These are phyloP conservation scores for Halophytophthora polymorphica DNA, from an alignment of 352 stramenopile species.

Conservation along the genomic window DNA sequence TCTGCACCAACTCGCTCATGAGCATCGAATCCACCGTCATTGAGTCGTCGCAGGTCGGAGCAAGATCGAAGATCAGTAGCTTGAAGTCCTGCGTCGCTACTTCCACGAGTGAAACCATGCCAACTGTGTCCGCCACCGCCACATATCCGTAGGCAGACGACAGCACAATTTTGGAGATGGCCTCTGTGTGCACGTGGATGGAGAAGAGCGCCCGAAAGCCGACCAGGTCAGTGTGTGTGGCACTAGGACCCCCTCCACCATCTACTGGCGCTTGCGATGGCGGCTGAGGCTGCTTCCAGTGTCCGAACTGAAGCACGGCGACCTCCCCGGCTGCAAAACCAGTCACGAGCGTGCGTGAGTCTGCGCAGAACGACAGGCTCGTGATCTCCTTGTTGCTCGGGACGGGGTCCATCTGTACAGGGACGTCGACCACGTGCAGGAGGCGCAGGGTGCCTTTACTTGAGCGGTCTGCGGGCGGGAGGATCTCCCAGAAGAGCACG, in stretches of 20 bases:
- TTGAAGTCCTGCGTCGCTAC: conserved; percentile 49
- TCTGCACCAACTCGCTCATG: conserved; percentile 64
- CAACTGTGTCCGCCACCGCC: conserved; percentile 48
- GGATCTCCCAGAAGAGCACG: conserved; percentile 64
- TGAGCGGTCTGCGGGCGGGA: conserved; percentile 35
- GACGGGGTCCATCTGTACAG: conserved; percentile 29
- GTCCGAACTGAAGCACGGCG: conserved; percentile 44
- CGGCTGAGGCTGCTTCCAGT: conserved; percentile 4
- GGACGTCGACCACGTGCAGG: conserved; percentile 49
- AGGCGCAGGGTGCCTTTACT: conserved; percentile 58
- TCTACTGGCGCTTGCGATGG: conserved; percentile 9
- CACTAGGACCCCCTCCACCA: not conserved
- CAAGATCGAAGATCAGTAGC: conserved; percentile 54
- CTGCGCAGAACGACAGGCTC: conserved; percentile 44
- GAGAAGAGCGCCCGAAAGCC: conserved; percentile 50
- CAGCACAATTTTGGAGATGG: conserved; percentile 48
- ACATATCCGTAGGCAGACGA: conserved; percentile 50
- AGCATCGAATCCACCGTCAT: conserved; percentile 60
- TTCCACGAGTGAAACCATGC: conserved; percentile 60
- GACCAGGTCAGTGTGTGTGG: conserved; percentile 13
- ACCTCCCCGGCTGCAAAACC: conserved; percentile 61
- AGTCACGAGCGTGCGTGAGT: conserved; percentile 41
- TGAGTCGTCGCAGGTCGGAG: conserved; percentile 31
- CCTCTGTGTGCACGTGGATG: conserved; percentile 55
- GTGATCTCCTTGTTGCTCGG: conserved; percentile 37